Base-by-base conservation (phyloP, 2,329 filamentous ascomycete genomes). In the Fusarium graminum region DNA sequence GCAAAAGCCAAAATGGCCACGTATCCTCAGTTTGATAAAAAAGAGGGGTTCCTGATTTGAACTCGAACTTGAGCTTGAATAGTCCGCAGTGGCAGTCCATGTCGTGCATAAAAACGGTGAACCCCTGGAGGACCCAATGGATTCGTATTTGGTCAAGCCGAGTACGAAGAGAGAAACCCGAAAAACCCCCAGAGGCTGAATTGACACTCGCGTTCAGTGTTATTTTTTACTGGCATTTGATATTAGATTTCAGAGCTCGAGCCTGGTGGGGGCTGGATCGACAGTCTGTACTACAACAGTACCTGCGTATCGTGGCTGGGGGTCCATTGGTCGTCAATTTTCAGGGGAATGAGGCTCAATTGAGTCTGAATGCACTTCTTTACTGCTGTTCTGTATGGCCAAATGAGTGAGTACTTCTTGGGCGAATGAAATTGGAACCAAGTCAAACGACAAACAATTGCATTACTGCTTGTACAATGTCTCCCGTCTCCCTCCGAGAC, bases 251-350 rank as follows among this genome's bases (percentile, higher is more conserved):
- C 44, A 32, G 17, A 45, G 45, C 30, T 54, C 44, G 42, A 57
- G 49, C 28, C 59, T 57, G 59, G 60, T 52, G 64, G 64, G 64
- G 64, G 54, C 44, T 63, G 43, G 63, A 68, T 67, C 55, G 59
- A 68, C 62, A 65, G 17, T 19, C 44, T 60, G 44, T 38, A 17
- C 47, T 53, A 44, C n/a, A 41, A 47, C 59, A 53, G 64, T 67
- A 68, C 64, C 65, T 67, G 65, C 64, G 64, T 67, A 50, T 65
- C 47, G 59, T 49, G 64, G 59, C 50, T 52, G 55, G 39, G 39
- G 22, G 41, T 49, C 40, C 26, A 55, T 47, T 62, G 40, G 50
- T 26, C 36, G n/a, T 22, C 44, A 26, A n/a, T 50, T 32, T 22
- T 22, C 34, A 40, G 25, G 39, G 26, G 40, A 22, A 44, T 26